phyloP scores from a whole-genome alignment of 139 green algal genomes.

The Marvania coccoides region DNA sequence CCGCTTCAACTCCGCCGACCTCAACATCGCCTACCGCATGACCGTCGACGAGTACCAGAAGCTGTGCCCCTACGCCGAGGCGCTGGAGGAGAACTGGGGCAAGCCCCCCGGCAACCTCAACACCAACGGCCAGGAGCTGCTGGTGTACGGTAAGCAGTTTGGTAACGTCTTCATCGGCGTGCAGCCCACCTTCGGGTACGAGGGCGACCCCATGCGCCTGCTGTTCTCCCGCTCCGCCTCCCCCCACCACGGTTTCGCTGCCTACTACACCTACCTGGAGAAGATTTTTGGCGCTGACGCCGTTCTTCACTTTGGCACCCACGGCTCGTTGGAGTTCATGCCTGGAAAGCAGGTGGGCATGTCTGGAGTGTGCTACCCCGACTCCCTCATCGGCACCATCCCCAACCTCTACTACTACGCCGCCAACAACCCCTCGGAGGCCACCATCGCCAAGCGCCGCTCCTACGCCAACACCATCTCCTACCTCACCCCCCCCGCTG shows the following conservation, averaged over 20 bases:
- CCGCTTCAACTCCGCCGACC: conserved; percentile 88
- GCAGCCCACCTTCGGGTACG: conserved; percentile 99
- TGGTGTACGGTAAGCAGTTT: conserved; percentile 95
- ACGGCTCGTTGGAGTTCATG: conserved; percentile 99
- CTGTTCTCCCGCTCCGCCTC: conserved; percentile 90
- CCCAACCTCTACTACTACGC: conserved; percentile 99
- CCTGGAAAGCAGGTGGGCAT: conserved; percentile 98
- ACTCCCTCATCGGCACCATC: conserved; percentile 92
- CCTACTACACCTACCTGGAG: conserved; percentile 99
- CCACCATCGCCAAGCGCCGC: conserved; percentile 97
- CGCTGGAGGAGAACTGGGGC: conserved; percentile 99
- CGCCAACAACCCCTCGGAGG: conserved; percentile 98
- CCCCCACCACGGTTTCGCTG: conserved; percentile 98
- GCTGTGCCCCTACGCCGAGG: conserved; percentile 85
- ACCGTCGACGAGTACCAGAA: conserved; percentile 81
- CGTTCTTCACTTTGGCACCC: conserved; percentile 98
- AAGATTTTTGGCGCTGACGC: conserved; percentile 92
- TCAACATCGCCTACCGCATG: conserved; percentile 97
- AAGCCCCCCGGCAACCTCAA: conserved; percentile 93
- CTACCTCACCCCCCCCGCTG: conserved; percentile 96
- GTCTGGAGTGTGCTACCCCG: conserved; percentile 94
- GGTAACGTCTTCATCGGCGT: conserved; percentile 99
- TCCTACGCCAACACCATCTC: conserved; percentile 99
- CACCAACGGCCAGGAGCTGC: conserved; percentile 92
- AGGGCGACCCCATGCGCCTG: conserved; percentile 98